Conservation (phyloP, 179 eudicot species). For the Silene vulgaris region DNA sequence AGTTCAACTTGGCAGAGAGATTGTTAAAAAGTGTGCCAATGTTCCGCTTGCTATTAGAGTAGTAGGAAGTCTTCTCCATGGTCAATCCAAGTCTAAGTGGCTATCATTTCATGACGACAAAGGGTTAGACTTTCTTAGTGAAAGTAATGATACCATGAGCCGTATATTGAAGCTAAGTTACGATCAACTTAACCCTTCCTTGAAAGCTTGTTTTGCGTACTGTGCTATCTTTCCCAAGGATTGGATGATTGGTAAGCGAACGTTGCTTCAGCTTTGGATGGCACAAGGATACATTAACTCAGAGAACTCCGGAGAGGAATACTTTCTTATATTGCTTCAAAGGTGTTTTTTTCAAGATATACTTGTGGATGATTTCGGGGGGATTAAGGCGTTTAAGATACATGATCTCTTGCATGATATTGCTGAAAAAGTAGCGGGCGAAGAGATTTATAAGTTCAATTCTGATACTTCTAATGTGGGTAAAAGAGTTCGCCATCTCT, state of each 20-base stretch:
- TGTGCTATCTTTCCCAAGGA: slow-evolving; percentile 25
- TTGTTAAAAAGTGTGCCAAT: not conserved
- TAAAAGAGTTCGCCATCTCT: slow-evolving; percentile 8
- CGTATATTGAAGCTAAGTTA: slow-evolving; percentile 27
- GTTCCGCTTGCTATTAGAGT: not conserved
- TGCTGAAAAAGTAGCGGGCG: slow-evolving; percentile 2
- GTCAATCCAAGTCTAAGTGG: not conserved
- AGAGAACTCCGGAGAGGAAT: slow-evolving; percentile 8
- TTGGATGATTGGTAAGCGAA: not conserved
- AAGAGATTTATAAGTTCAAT: not conserved
- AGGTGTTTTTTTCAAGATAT: not conserved
- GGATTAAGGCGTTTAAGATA: not conserved
- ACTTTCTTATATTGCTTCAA: not conserved
- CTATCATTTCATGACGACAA: not conserved
- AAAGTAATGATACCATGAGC: slow-evolving; percentile 10
- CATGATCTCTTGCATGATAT: slow-evolving; percentile 23
- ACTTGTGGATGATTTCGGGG: not conserved
- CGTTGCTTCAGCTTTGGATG: slow-evolving; percentile 25
- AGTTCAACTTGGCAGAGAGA: not conserved
- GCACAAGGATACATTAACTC: slow-evolving; percentile 24
- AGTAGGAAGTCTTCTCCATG: not conserved
- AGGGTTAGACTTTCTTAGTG: not conserved
- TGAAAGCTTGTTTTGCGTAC: slow-evolving; percentile 24
- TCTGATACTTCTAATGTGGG: not conserved
- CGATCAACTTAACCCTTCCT: slow-evolving; percentile 12